A percentile compares a stretch with the other conserved stretches of the same genome.
These are phyloP conservation scores for Moniliella sp. DNA, from an alignment of 1,284 basidiomycete genomes.

Conservation along the genomic window DNA sequence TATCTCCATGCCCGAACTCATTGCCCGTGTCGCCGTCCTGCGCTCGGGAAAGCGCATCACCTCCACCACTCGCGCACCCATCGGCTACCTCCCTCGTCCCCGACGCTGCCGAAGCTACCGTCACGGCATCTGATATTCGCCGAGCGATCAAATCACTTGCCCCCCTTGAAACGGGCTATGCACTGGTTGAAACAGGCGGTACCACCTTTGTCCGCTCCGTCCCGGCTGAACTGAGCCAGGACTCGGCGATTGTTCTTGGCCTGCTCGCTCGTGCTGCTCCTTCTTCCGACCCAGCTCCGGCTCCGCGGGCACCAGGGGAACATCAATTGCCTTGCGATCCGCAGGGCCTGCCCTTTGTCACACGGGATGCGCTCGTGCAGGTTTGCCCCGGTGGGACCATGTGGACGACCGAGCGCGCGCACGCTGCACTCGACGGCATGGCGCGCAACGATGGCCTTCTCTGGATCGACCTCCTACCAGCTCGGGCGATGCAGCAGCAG, in stretches of 20 bases:
- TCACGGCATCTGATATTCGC: constrained; percentile 63
- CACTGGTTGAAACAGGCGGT: constrained; percentile 49
- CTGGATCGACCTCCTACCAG: constrained; percentile 74
- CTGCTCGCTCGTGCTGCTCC: constrained; percentile 39
- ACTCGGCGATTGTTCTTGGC: constrained; percentile 33
- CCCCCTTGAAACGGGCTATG: constrained; percentile 71
- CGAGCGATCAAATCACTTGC: constrained; percentile 66
- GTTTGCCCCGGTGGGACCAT: constrained; percentile 37
- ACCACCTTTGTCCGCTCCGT: constrained; percentile 32
- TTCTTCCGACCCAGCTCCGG: too few species aligned
- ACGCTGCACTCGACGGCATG: constrained; percentile 65
- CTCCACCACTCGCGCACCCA: neutral
- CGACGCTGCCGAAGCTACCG: constrained; percentile 3
- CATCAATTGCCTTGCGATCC: too few species aligned
- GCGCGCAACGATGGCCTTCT: constrained; percentile 68
- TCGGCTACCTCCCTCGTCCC: neutral
- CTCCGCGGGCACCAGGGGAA: too few species aligned
- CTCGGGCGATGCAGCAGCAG: too few species aligned
- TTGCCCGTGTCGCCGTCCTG: constrained; percentile 54
- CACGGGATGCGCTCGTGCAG: constrained; percentile 47
- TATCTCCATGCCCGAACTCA: constrained; percentile 65
- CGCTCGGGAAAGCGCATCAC: constrained; percentile 40
- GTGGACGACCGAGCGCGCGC: constrained; percentile 60
- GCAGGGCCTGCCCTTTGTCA: constrained; percentile 9
- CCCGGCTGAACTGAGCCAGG: constrained; percentile 34